A percentile compares a stretch with the other conserved stretches of the same genome.
Evolutionary conservation across 2,329 filamentous ascomycete species (phyloP).

Genomic region (Claviceps lovelessii): DNA sequence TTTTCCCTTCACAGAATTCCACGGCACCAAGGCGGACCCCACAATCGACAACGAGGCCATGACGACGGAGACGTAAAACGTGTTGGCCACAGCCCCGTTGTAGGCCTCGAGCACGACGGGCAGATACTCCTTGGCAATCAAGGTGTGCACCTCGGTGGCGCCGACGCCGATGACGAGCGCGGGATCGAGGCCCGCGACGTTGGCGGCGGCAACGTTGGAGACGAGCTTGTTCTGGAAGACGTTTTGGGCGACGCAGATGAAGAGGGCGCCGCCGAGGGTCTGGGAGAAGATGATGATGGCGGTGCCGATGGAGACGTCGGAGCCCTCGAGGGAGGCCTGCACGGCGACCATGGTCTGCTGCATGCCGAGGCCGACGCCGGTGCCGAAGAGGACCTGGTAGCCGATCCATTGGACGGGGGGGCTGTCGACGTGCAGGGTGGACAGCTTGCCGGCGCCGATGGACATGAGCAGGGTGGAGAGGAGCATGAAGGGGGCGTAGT

Average conservation of each 20-base stretch:
- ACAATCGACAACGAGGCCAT: conserved; percentile 4
- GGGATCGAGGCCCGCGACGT: conserved; percentile 3
- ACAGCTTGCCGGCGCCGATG: conserved; percentile 27
- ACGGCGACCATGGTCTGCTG: conserved; percentile 31
- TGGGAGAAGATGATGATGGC: conserved; percentile 33
- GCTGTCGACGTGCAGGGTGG: conserved; percentile 17
- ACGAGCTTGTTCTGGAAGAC: conserved; percentile 34
- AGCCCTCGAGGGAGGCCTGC: conserved; percentile 27
- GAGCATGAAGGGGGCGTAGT: conserved; percentile 28
- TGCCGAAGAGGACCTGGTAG: conserved; percentile 25
- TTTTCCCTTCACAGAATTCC: conserved; percentile 6
- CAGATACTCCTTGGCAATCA: conserved; percentile 3
- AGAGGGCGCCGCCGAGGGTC: conserved; percentile 30
- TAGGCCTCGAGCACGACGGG: conserved; percentile 3
- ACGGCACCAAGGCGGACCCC: conserved; percentile 2
- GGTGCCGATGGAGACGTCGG: conserved; percentile 32
- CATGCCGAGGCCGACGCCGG: conserved; percentile 28
- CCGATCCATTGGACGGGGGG: conserved; percentile 14
- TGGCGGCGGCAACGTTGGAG: conserved; percentile 2
- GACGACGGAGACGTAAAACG: conserved; percentile 5
- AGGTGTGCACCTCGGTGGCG: conserved; percentile 3
- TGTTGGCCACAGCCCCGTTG: conserved; percentile 4
- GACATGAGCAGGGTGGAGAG: conserved; percentile 17
- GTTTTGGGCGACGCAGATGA: conserved; percentile 36
- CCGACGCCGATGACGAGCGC: neutral